Evolutionary conservation across 1,139 yeast species (phyloP).

Genomic region (Arxiozyma slooffiae): DNA sequence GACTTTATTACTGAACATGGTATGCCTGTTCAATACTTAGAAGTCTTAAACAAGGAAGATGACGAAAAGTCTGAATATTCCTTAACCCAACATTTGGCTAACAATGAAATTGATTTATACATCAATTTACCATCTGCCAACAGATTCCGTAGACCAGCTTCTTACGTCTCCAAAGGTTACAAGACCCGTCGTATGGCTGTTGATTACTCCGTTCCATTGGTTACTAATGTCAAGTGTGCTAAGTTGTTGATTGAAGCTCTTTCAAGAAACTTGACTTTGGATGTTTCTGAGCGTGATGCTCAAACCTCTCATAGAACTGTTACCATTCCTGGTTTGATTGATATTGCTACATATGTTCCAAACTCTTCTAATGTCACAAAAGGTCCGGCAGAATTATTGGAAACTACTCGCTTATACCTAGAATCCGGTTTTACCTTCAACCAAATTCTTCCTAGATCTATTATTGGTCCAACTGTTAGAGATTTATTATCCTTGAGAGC

Average conservation of each 20-base stretch:
- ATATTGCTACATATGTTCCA: slow-evolving; percentile 73
- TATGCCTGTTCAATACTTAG: slow-evolving; percentile 89
- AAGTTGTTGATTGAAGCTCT: slow-evolving; percentile 90
- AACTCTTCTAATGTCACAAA: slow-evolving; percentile 41
- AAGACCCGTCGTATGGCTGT: slow-evolving; percentile 99
- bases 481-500: slow-evolving; percentile 56
- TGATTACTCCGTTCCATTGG: slow-evolving; percentile 94
- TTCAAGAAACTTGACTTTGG: slow-evolving; percentile 56
- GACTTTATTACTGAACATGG: slow-evolving; percentile 94
- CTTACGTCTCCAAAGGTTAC: slow-evolving; percentile 95
- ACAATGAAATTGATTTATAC: slow-evolving; percentile 91
- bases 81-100: slow-evolving; percentile 90
- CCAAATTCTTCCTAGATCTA: slow-evolving; percentile 66
- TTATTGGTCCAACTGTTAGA: slow-evolving; percentile 52
- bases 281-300: slow-evolving; percentile 70
- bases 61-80: slow-evolving; percentile 89
- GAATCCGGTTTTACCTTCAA: slow-evolving; percentile 86
- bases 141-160: slow-evolving; percentile 97
- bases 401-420: slow-evolving; percentile 60
- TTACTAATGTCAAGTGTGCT: slow-evolving; percentile 96
- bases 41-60: slow-evolving; percentile 63
- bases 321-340: slow-evolving; percentile 77
- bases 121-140: slow-evolving; percentile 94
- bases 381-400: slow-evolving; percentile 47
- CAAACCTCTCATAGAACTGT: slow-evolving; percentile 84